Evolutionary conservation across 2,329 filamentous ascomycete species (phyloP).

Genomic region (Venturia effusa): DNA sequence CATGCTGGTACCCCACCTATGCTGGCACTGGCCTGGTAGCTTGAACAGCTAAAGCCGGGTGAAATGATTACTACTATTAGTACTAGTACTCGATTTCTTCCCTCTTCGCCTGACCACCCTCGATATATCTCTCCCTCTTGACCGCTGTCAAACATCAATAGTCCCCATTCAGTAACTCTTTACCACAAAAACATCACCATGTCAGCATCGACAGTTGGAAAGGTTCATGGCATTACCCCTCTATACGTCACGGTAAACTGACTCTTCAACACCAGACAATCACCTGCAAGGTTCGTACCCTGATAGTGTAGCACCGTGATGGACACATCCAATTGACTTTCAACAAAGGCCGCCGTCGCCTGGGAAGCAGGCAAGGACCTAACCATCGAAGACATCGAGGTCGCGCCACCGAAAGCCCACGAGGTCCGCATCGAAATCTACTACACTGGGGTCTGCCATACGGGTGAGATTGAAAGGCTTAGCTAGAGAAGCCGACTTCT

Average conservation of each 20-base stretch:
- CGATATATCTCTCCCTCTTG: background rate
- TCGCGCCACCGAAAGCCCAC: conserved; percentile 75
- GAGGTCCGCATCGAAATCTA: conserved; percentile 96
- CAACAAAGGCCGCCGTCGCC: conserved; percentile 69
- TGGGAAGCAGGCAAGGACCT: conserved; percentile 94
- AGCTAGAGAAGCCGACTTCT: background rate
- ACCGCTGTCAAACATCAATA: too few relatives aligned
- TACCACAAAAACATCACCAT: conserved; percentile 23
- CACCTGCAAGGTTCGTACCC: conserved; percentile 85
- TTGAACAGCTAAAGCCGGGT: background rate
- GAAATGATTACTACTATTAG: too few relatives aligned
- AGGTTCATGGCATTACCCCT: conserved; percentile 27
- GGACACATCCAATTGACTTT: conserved; percentile 45
- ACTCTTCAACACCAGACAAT: conserved; percentile 54
- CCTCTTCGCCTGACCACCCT: background rate
- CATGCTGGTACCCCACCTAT: background rate
- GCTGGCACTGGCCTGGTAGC: background rate
- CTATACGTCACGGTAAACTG: conserved; percentile 5
- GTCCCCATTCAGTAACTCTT: background rate
- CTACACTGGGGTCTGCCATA: conserved; percentile 98
- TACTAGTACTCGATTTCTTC: background rate
- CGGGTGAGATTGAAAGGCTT: conserved; percentile 46
- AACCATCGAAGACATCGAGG: conserved; percentile 83
- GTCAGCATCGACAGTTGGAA: conserved; percentile 45
- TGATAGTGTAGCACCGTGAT: conserved; percentile 82